These are phyloP conservation scores for Tylopilus felleus DNA, from an alignment of 768 basidiomycete genomes.

Conservation along the genomic window DNA sequence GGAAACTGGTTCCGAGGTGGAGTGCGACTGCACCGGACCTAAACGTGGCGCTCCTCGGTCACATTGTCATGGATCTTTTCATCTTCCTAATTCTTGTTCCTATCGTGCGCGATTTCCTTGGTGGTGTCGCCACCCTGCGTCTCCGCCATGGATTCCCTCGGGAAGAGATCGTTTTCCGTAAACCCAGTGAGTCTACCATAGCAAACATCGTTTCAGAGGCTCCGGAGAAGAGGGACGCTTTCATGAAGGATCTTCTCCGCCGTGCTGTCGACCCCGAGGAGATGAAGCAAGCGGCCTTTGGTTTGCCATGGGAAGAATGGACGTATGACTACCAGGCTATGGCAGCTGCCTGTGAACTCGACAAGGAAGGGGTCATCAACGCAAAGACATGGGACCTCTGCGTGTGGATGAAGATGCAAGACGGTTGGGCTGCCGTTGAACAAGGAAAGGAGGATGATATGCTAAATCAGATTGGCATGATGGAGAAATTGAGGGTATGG, in stretches of 20 bases:
- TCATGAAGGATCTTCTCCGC: slow-evolving; percentile 25
- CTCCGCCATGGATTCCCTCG: slow-evolving; percentile 27
- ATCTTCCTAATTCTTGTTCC: slow-evolving; percentile 26
- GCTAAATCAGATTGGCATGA: slow-evolving; percentile 23
- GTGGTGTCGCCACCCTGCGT: slow-evolving; percentile 19
- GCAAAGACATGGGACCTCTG: slow-evolving; percentile 29
- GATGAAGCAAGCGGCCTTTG: slow-evolving; percentile 22
- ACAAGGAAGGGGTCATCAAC: slow-evolving; percentile 18
- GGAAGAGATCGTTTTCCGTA: slow-evolving; percentile 31
- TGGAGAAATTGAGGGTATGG: slow-evolving; percentile 30
- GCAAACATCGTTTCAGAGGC: slow-evolving; percentile 22
- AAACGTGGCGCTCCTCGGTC: slow-evolving; percentile 21
- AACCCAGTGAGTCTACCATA: slow-evolving; percentile 26
- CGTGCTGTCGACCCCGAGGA: slow-evolving; percentile 30
- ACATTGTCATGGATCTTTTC: slow-evolving; percentile 24
- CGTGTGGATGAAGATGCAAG: slow-evolving; percentile 33
- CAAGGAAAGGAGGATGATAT: slow-evolving; percentile 23
- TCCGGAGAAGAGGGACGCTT: slow-evolving; percentile 26
- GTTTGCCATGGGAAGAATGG: slow-evolving; percentile 29
- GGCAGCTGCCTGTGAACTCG: slow-evolving; percentile 22
- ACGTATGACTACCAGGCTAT: slow-evolving; percentile 29
- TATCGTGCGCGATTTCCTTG: slow-evolving; percentile 22
- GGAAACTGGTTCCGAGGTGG: slow-evolving; percentile 18
- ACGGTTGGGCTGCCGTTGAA: slow-evolving; percentile 28
- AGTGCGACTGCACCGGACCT: slow-evolving; percentile 14